Conservation (phyloP, 352 stramenopile species). For the Phytophthora palmivora region DNA sequence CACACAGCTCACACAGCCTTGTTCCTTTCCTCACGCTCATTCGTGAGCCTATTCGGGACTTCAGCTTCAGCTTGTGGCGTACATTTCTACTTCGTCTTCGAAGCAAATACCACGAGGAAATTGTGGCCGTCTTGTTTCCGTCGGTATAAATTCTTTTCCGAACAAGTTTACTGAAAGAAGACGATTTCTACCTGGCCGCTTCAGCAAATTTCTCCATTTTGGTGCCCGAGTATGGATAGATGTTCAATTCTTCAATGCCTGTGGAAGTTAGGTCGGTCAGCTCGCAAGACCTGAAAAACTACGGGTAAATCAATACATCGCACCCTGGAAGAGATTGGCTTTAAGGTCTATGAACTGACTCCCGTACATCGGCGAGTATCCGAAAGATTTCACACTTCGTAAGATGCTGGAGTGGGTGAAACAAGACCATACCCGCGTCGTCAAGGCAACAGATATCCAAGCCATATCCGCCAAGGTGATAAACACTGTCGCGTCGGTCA, state of each 20-base stretch:
- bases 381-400: not conserved
- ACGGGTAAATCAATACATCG: no score
- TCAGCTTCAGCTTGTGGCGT: constrained; percentile 51
- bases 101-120: constrained; percentile 58
- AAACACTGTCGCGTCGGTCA: constrained; percentile 5
- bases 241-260: no score
- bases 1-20: constrained; percentile 34
- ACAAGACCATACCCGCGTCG: constrained; percentile 6
- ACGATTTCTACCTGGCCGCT: no score
- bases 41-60: constrained; percentile 51
- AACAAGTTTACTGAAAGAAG: no score
- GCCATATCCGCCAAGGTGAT: not conserved
- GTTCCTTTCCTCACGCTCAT: constrained; percentile 45
- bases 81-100: constrained; percentile 52
- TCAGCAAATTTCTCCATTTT: no score
- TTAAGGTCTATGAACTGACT: constrained; percentile 5
- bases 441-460: constrained; percentile 11
- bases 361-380: constrained; percentile 9
- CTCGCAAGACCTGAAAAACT: no score
- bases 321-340: no score
- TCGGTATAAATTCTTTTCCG: not conserved
- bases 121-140: constrained; percentile 33
- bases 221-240: no score
- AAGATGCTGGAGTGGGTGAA: constrained; percentile 12
- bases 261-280: no score